Evolutionary conservation across 2,329 filamentous ascomycete genomes (phyloP).

Genomic region (Ascochyta lentis): DNA sequence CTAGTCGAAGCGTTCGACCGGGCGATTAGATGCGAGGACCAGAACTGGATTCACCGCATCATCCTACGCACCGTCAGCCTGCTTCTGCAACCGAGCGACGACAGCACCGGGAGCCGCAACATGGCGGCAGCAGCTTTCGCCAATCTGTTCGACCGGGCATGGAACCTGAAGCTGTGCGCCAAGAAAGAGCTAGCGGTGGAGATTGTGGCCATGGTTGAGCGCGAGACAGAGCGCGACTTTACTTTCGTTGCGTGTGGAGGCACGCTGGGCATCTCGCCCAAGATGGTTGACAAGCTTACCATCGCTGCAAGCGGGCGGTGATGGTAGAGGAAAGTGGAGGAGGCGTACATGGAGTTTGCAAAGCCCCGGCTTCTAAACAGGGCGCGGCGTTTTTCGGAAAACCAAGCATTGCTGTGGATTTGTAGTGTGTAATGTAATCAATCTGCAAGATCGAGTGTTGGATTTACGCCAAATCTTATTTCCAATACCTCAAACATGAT

Average conservation of each 20-base stretch:
- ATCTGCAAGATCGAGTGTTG: no score
- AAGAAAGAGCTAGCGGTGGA: background rate
- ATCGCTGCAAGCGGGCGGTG: conserved; percentile 8
- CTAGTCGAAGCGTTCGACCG: conserved; percentile 14
- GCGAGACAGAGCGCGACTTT: conserved; percentile 10
- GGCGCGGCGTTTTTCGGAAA: background rate
- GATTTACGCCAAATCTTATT: no score
- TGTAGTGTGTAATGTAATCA: background rate
- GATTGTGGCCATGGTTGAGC: conserved; percentile 12
- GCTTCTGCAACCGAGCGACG: background rate
- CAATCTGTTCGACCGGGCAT: conserved; percentile 9
- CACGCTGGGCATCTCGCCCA: conserved; percentile 1
- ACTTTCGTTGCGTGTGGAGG: conserved; percentile 16
- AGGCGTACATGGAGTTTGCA: background rate
- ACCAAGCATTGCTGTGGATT: background rate
- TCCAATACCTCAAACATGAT: no score
- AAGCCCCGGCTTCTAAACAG: no score
- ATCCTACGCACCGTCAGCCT: conserved; percentile 7
- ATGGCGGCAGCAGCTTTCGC: conserved; percentile 12
- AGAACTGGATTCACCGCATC: conserved; percentile 13
- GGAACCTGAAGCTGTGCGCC: conserved; percentile 11
- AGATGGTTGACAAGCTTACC: conserved; percentile 11
- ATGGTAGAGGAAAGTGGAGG: background rate
- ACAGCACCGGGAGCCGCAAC: background rate
- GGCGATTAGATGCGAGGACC: conserved; percentile 13